These are phyloP conservation scores for Apiospora pterosperma DNA, from an alignment of 2,329 filamentous ascomycete genomes.

Conservation along the genomic window DNA sequence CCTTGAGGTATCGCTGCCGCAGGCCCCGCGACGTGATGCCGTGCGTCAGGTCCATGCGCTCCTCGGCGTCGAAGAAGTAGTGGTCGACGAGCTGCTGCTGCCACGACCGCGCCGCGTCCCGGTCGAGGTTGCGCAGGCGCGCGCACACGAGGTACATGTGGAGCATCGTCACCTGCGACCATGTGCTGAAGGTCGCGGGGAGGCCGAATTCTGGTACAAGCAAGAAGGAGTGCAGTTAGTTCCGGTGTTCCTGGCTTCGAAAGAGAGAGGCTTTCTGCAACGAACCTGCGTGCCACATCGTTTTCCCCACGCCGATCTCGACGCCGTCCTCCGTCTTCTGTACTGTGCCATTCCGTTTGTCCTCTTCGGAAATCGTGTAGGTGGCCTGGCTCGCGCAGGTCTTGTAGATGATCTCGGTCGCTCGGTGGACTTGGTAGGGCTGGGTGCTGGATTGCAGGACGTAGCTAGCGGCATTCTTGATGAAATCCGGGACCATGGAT, in stretches of 20 bases:
- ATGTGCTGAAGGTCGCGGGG: conserved; percentile 85
- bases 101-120: conserved; percentile 68
- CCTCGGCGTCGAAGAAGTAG: conserved; percentile 88
- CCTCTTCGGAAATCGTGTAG: conserved; percentile 70
- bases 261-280: not conserved
- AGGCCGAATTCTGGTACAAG: conserved; percentile 66
- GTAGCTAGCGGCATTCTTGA: conserved; percentile 27
- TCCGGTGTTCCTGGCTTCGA: not conserved
- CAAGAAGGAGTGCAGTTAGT: not conserved
- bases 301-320: conserved; percentile 71
- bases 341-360: conserved; percentile 63
- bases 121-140: conserved; percentile 75
- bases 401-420: conserved; percentile 76
- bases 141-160: conserved; percentile 92
- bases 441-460: conserved; percentile 21
- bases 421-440: conserved; percentile 73
- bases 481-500: conserved; percentile 11
- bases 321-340: conserved; percentile 74
- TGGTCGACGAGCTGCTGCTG: conserved; percentile 91
- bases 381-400: conserved; percentile 69
- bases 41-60: conserved; percentile 78
- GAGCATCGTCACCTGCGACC: conserved; percentile 93
- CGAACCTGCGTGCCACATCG: conserved; percentile 79
- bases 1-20: conserved; percentile 71
- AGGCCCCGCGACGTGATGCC: conserved; percentile 58